These are phyloP conservation scores for Vicia sativa DNA, from an alignment of 306 rosid genomes.

Conservation along the genomic window DNA sequence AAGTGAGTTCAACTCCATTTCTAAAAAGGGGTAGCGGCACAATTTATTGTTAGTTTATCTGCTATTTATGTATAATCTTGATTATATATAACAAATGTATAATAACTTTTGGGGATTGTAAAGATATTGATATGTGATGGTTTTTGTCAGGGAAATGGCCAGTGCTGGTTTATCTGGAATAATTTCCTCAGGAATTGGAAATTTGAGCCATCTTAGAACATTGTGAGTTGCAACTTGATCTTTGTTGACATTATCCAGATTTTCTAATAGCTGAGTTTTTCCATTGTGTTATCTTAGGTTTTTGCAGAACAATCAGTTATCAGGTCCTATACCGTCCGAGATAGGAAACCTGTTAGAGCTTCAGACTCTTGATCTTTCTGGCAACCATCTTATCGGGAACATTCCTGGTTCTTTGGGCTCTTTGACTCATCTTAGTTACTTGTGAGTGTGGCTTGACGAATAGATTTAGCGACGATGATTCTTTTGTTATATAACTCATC, in stretches of 20 bases:
- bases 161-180: constrained; percentile 73
- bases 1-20: not conserved
- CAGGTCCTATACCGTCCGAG: constrained; percentile 80
- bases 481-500: constrained; percentile 22
- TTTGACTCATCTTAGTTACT: constrained; percentile 79
- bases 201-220: constrained; percentile 75
- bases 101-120: not conserved
- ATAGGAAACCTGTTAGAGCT: constrained; percentile 79
- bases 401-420: constrained; percentile 81
- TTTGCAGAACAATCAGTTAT: constrained; percentile 79
- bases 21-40: too few species aligned
- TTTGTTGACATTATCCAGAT: too few species aligned
- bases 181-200: constrained; percentile 80
- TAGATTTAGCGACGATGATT: constrained; percentile 7
- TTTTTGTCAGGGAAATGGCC: constrained; percentile 74
- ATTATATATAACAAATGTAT: too few species aligned
- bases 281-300: constrained; percentile 54
- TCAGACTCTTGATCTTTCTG: constrained; percentile 85
- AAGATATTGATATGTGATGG: constrained; percentile 7
- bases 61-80: too few species aligned
- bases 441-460: constrained; percentile 69
- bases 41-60: too few species aligned
- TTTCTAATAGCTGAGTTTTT: constrained; percentile 18
- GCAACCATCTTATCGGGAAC: constrained; percentile 74
- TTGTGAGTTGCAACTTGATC: constrained; percentile 56